These are phyloP conservation scores for Phytophthora fragariae DNA, from an alignment of 352 stramenopile species.

Conservation along the genomic window DNA sequence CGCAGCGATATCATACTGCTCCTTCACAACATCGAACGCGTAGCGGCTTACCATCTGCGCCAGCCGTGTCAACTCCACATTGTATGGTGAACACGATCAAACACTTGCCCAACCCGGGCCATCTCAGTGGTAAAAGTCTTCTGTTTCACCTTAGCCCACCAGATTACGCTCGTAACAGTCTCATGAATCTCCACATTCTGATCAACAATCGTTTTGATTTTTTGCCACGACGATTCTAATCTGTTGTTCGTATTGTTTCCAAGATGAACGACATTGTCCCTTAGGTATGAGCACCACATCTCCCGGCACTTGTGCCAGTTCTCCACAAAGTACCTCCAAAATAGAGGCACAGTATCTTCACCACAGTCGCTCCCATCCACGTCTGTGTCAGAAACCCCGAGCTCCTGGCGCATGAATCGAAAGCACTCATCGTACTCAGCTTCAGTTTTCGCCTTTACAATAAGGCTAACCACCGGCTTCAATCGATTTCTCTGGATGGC, in stretches of 20 bases:
- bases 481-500: background rate
- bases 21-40: slow-evolving; percentile 11
- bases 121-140: background rate
- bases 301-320: slow-evolving; percentile 7
- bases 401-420: too few species aligned
- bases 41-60: slow-evolving; percentile 3
- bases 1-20: background rate
- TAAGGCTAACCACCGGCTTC: slow-evolving; percentile 9
- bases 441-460: slow-evolving; percentile 1
- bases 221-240: slow-evolving; percentile 13
- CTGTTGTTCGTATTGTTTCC: slow-evolving; percentile 14
- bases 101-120: background rate
- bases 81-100: background rate
- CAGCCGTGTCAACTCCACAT: background rate
- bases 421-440: background rate
- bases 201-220: slow-evolving; percentile 11
- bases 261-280: slow-evolving; percentile 1
- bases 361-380: too few species aligned
- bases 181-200: slow-evolving; percentile 7
- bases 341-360: background rate
- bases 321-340: background rate
- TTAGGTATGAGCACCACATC: slow-evolving; percentile 7
- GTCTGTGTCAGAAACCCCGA: too few species aligned
- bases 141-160: slow-evolving; percentile 13
- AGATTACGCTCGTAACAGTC: slow-evolving; percentile 8